Evolutionary conservation across 2,329 filamentous ascomycete genomes (phyloP).

Genomic region (Trichoderma afroharzianum): DNA sequence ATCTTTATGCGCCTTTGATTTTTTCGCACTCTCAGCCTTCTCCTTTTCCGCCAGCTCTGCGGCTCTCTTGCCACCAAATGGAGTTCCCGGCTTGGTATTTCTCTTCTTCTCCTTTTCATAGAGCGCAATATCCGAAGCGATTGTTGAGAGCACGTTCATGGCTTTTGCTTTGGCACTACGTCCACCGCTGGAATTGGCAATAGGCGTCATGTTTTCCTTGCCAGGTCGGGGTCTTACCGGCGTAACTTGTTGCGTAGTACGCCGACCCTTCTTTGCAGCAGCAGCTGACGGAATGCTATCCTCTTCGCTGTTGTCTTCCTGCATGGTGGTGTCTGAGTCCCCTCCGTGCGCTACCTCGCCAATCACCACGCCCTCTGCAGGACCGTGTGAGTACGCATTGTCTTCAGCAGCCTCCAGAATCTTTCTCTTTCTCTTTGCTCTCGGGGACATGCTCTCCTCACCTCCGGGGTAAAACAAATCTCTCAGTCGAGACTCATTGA

Average conservation of each 20-base stretch:
- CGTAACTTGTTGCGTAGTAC: conserved; percentile 31
- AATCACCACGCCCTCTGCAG: conserved; percentile 46
- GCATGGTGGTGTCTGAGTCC: conserved; percentile 43
- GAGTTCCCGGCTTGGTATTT: conserved; percentile 43
- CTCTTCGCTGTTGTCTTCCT: conserved; percentile 39
- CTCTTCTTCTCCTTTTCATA: conserved; percentile 95
- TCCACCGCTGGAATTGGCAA: conserved; percentile 62
- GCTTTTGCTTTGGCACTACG: conserved; percentile 88
- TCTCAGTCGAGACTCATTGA: conserved; percentile 61
- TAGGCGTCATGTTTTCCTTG: conserved; percentile 79
- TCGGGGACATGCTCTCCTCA: conserved; percentile 41
- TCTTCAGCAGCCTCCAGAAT: conserved; percentile 49
- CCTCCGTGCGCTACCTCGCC: conserved; percentile 37
- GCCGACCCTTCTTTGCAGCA: conserved; percentile 5
- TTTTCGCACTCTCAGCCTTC: conserved; percentile 28
- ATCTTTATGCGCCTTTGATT: conserved; percentile 30
- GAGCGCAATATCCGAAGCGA: conserved; percentile 79
- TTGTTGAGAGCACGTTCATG: conserved; percentile 67
- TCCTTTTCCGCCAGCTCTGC: conserved; percentile 56
- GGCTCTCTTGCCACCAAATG: conserved; percentile 62
- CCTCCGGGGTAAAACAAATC: conserved; percentile 67
- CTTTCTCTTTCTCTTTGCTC: conserved; percentile 47
- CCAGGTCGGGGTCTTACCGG: conserved; percentile 47
- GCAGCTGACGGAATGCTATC: conserved; percentile 18
- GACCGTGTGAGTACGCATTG: conserved; percentile 46